A percentile compares a stretch with the other conserved stretches of the same genome.
These are phyloP conservation scores for Nicotiana rustica DNA, from an alignment of 305 asterid species.

Conservation along the genomic window DNA sequence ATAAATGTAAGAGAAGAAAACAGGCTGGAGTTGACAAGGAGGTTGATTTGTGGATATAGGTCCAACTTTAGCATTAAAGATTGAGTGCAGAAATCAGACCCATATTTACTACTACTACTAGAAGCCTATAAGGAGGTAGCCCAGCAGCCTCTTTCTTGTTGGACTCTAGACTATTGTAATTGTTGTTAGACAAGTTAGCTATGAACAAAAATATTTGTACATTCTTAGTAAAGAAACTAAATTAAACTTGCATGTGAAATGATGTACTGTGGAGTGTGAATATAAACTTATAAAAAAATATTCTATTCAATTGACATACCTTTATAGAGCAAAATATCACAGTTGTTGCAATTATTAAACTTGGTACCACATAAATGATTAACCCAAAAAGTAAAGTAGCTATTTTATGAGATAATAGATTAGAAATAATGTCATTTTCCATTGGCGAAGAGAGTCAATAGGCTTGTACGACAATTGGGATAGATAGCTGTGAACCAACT, in stretches of 20 bases:
- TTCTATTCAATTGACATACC: too few relatives aligned
- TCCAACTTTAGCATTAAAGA: constrained; percentile 36
- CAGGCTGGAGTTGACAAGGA: constrained; percentile 28
- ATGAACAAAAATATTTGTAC: too few relatives aligned
- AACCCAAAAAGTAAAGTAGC: constrained; percentile 1
- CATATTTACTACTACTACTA: not conserved
- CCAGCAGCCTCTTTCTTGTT: constrained; percentile 9
- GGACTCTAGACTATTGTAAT: not conserved
- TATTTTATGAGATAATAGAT: not conserved
- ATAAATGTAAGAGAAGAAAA: constrained; percentile 10
- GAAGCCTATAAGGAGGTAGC: not conserved
- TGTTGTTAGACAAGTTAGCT: not conserved
- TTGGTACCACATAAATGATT: constrained; percentile 24
- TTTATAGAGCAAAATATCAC: not conserved
- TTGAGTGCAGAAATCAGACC: constrained; percentile 25
- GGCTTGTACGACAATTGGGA: not conserved
- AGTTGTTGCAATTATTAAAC: constrained; percentile 26
- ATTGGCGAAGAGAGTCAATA: not conserved
- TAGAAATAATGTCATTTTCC: constrained; percentile 2
- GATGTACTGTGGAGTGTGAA: too few relatives aligned
- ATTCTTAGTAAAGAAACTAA: too few relatives aligned
- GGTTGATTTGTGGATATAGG: constrained; percentile 15
- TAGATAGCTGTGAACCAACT: constrained; percentile 10
- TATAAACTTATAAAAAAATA: too few relatives aligned
- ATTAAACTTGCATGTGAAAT: too few relatives aligned